Evolutionary conservation across 2,329 filamentous ascomycete species (phyloP).

Genomic region (Aspergillus sp.): DNA sequence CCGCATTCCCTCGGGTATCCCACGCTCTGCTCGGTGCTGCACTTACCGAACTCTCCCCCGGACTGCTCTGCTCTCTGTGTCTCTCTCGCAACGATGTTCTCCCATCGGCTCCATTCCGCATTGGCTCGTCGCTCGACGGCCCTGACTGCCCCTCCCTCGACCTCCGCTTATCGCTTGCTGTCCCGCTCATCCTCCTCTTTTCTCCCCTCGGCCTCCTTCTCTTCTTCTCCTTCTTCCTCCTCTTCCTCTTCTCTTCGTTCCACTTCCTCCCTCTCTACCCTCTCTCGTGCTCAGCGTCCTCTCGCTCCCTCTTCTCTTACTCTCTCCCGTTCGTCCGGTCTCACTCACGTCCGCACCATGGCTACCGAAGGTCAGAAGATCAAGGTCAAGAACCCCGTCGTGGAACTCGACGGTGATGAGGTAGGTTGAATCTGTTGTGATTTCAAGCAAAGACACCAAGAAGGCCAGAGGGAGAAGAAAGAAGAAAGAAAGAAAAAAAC

Average conservation of each 20-base stretch:
- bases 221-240: conserved; percentile 23
- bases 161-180: conserved; percentile 22
- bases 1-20: conserved; percentile 32
- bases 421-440: conserved; percentile 28
- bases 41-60: conserved; percentile 11
- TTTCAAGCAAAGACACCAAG: not conserved
- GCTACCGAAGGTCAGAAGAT: conserved; percentile 69
- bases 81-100: conserved; percentile 25
- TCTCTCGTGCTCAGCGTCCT: conserved; percentile 25
- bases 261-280: conserved; percentile 22
- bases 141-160: conserved; percentile 27
- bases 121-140: conserved; percentile 35
- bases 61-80: not conserved
- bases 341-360: conserved; percentile 47
- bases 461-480: not conserved
- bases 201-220: conserved; percentile 20
- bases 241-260: conserved; percentile 15
- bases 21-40: conserved; percentile 6
- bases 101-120: conserved; percentile 41
- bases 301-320: conserved; percentile 24
- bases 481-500: conserved; percentile 1
- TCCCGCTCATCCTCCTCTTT: conserved; percentile 15
- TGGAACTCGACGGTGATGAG: conserved; percentile 89
- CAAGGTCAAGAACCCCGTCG: conserved; percentile 98
- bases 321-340: conserved; percentile 17